Percentiles rank a stretch among this genome's conserved stretches.
Conservation (phyloP, 192 early-diverging fungal genomes). For the Backusella tuberculispora region DNA sequence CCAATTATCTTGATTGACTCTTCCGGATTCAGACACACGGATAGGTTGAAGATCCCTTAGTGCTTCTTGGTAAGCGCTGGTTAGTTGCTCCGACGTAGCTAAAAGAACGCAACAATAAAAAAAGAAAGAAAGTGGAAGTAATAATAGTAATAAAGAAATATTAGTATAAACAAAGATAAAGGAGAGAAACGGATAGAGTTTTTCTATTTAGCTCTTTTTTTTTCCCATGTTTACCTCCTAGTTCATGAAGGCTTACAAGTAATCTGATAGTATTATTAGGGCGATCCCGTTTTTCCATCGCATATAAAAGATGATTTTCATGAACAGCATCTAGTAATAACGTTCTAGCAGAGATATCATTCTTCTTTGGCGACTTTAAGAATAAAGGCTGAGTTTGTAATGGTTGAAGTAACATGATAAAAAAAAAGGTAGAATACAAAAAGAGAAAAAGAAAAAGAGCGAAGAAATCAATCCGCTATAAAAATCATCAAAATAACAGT, state of each 20-base stretch:
- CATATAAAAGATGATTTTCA: conserved; percentile 18
- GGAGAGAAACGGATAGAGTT: neutral
- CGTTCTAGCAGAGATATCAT: neutral
- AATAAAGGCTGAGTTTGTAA: conserved; percentile 13
- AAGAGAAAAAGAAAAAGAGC: neutral
- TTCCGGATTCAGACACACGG: neutral
- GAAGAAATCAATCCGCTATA: neutral
- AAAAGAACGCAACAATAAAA: conserved; percentile 5
- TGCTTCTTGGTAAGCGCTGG: conserved; percentile 9
- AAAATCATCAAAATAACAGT: neutral
- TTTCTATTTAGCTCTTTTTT: neutral
- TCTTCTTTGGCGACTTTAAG: conserved; percentile 11
- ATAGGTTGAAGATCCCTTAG: neutral
- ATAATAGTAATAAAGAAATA: neutral
- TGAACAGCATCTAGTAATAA: conserved; percentile 11
- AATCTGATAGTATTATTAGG: conserved; percentile 23
- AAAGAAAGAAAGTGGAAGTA: neutral
- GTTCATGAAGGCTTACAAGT: conserved; percentile 22
- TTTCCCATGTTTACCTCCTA: conserved; percentile 24
- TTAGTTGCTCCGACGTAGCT: conserved; percentile 18
- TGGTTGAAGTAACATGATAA: conserved; percentile 17
- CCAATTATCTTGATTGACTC: conserved; percentile 26
- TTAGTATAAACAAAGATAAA: neutral
- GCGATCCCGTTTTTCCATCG: conserved; percentile 24
- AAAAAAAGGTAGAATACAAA: neutral